Percentiles rank a stretch among this genome's conserved stretches.
These are phyloP conservation scores for Tripterygium wilfordii DNA, from an alignment of 177 flowering plant genomes.

Conservation along the genomic window DNA sequence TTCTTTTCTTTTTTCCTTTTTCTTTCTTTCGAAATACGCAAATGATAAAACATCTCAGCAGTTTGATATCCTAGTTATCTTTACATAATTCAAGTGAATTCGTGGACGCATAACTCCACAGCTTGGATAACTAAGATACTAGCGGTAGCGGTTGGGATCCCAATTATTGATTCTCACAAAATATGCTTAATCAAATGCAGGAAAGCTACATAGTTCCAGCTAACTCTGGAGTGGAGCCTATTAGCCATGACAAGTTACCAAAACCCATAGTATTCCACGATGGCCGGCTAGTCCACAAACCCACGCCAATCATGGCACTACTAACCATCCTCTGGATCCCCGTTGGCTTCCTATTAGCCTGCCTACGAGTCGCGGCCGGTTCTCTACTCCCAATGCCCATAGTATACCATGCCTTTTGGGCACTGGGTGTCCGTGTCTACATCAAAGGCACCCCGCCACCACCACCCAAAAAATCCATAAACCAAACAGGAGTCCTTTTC, in stretches of 20 bases:
- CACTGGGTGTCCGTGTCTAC: conserved; percentile 19
- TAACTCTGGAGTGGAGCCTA: conserved; percentile 12
- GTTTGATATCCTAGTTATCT: no score
- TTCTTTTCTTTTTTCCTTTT: no score
- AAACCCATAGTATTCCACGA: conserved; percentile 26
- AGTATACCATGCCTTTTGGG: conserved; percentile 14
- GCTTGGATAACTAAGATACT: no score
- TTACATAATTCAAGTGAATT: no score
- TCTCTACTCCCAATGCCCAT: conserved; percentile 21
- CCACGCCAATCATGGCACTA: conserved; percentile 19
- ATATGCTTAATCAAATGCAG: conserved; percentile 9
- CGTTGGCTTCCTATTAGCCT: conserved; percentile 26
- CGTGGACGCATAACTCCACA: no score
- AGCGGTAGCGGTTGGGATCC: no score
- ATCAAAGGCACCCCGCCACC: conserved; percentile 27
- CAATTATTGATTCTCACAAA: no score
- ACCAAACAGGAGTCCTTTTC: conserved; percentile 18
- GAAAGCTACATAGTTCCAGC: conserved; percentile 26
- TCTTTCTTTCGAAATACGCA: no score
- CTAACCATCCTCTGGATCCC: conserved; percentile 28
- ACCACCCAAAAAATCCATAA: conserved; percentile 12
- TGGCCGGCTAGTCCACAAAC: conserved; percentile 25
- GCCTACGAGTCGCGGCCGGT: conserved; percentile 21
- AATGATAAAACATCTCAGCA: no score
- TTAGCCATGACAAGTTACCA: conserved; percentile 19